Percentiles rank a stretch among this genome's conserved stretches.
Evolutionary conservation across 2,329 filamentous ascomycete species (phyloP).

Genomic region (Trichocomaceae sp.): DNA sequence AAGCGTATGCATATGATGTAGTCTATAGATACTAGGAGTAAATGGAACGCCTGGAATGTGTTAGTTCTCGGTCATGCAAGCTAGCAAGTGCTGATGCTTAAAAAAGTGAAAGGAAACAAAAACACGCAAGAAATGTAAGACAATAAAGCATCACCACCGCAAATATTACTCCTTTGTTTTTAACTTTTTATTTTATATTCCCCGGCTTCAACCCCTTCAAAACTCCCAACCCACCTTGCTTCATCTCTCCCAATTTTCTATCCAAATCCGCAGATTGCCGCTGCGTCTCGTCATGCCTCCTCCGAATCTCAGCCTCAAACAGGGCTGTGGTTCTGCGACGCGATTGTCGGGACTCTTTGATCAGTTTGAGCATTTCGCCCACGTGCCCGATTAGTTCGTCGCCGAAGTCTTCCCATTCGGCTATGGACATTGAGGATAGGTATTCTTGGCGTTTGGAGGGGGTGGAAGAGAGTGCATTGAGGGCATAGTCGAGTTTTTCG

Average conservation of each 20-base stretch:
- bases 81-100: not conserved
- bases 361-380: conserved; percentile 43
- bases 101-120: not conserved
- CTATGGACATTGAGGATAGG: conserved; percentile 46
- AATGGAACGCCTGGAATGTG: not conserved
- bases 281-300: conserved; percentile 47
- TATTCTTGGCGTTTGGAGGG: conserved; percentile 42
- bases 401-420: conserved; percentile 57
- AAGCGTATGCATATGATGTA: not conserved
- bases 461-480: conserved; percentile 23
- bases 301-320: conserved; percentile 51
- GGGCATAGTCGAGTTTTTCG: conserved; percentile 33
- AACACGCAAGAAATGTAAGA: not conserved
- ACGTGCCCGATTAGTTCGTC: conserved; percentile 56
- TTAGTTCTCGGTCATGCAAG: not conserved
- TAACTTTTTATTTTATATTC: not conserved
- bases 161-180: too few species aligned
- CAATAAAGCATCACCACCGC: not conserved
- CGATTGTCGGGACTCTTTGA: conserved; percentile 48
- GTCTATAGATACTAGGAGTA: not conserved
- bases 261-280: conserved; percentile 45
- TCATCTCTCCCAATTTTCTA: conserved; percentile 49
- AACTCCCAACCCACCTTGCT: conserved; percentile 47
- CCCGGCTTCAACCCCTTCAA: conserved; percentile 33
- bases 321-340: conserved; percentile 47